Conservation (phyloP, 805 yeast species). For the Maudiozyma bulderi region DNA sequence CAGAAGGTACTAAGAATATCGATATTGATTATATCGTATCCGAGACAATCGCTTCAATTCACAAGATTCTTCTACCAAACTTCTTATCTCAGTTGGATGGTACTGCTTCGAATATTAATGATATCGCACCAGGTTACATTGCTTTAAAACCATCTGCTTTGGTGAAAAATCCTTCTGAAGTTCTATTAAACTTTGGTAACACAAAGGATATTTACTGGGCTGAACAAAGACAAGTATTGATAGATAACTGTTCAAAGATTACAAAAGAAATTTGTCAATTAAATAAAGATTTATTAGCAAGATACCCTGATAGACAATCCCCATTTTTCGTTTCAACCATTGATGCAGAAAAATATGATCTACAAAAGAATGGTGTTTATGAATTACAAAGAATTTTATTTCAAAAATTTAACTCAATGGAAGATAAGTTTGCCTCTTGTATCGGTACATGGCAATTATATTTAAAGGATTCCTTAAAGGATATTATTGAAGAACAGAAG, state of each 20-base stretch:
- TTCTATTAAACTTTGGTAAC: conserved; percentile 46
- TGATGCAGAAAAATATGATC: conserved; percentile 85
- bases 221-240: conserved; percentile 43
- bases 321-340: conserved; percentile 72
- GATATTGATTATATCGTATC: conserved; percentile 47
- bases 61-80: conserved; percentile 60
- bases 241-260: conserved; percentile 55
- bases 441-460: conserved; percentile 94
- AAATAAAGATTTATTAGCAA: conserved; percentile 39
- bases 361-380: conserved; percentile 80
- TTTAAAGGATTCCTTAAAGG: conserved; percentile 56
- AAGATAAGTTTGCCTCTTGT: conserved; percentile 48
- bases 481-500: conserved; percentile 52
- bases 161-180: conserved; percentile 64
- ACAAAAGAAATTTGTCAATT: conserved; percentile 47
- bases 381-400: conserved; percentile 77
- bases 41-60: conserved; percentile 59
- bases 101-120: conserved; percentile 39
- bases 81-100: conserved; percentile 41
- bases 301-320: conserved; percentile 54
- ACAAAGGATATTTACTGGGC: conserved; percentile 41
- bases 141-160: conserved; percentile 93
- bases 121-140: conserved; percentile 81
- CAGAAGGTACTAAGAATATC: conserved; percentile 61
- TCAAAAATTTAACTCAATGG: conserved; percentile 54